Evolutionary conservation across 257 asterid species (phyloP).

Genomic region (Rehmannia glutinosa): DNA sequence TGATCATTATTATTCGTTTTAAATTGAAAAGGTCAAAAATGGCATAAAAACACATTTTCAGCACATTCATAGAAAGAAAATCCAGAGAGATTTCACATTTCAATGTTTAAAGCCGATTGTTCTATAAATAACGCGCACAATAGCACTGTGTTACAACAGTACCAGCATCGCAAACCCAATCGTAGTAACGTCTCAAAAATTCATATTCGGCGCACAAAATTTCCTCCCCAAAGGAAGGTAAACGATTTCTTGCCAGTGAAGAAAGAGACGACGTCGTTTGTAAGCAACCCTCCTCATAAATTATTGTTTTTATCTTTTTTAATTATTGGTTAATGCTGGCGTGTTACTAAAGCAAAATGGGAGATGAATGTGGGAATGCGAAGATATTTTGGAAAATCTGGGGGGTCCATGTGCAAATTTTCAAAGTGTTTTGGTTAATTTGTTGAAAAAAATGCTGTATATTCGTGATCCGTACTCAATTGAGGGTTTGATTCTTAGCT

Average conservation of each 20-base stretch:
- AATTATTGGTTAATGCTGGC: constrained; percentile 2
- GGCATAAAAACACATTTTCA: too few relatives aligned
- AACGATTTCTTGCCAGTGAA: constrained; percentile 1
- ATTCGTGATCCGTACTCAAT: background rate
- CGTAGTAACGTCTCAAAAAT: constrained; percentile 5
- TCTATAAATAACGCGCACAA: constrained; percentile 7
- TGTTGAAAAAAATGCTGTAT: background rate
- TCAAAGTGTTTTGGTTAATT: constrained; percentile 2
- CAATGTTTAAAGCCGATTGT: background rate
- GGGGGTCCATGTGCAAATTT: constrained; percentile 3
- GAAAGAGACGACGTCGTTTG: constrained; percentile 16
- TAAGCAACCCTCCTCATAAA: background rate
- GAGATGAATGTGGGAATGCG: background rate
- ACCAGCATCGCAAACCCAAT: background rate
- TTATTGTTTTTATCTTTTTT: background rate
- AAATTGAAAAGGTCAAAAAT: constrained; percentile 4
- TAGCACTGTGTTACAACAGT: background rate
- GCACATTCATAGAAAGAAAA: too few relatives aligned
- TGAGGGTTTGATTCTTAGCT: constrained; percentile 6
- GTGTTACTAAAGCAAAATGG: background rate
- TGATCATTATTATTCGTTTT: too few relatives aligned
- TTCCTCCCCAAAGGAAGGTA: background rate
- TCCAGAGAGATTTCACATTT: too few relatives aligned
- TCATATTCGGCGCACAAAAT: background rate
- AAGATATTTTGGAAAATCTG: background rate